A percentile compares a stretch with the other conserved stretches of the same genome.
These are phyloP conservation scores for Themeda triandra DNA, from an alignment of 176 grass and related monocot species.

Conservation along the genomic window DNA sequence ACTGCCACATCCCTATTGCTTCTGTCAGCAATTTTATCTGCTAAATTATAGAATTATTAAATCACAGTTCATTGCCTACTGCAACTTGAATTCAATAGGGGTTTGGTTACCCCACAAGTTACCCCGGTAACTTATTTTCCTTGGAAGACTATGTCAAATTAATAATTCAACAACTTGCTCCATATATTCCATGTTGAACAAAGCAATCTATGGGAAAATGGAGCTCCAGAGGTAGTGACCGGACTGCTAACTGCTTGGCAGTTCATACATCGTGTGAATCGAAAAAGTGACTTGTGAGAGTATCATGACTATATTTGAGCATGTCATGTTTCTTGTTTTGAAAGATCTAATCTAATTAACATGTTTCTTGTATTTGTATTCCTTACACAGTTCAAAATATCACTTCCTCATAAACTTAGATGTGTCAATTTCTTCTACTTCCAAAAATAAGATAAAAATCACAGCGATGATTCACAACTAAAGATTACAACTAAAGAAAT, in stretches of 20 bases:
- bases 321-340: no score
- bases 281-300: background rate
- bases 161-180: background rate
- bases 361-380: no score
- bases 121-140: background rate
- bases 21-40: slow-evolving; percentile 51
- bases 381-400: no score
- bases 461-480: no score
- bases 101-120: background rate
- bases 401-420: no score
- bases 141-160: background rate
- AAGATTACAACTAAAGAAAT: no score
- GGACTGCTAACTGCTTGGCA: background rate
- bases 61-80: background rate
- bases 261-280: background rate
- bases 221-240: background rate
- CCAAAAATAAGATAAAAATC: no score
- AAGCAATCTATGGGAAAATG: background rate
- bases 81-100: background rate
- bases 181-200: background rate
- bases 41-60: background rate
- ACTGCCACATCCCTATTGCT: slow-evolving; percentile 62
- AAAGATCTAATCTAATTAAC: no score
- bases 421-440: no score
- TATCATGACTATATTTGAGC: background rate